Evolutionary conservation across 2,329 filamentous ascomycete genomes (phyloP).

Genomic region (Aureobasidium melanogenum): DNA sequence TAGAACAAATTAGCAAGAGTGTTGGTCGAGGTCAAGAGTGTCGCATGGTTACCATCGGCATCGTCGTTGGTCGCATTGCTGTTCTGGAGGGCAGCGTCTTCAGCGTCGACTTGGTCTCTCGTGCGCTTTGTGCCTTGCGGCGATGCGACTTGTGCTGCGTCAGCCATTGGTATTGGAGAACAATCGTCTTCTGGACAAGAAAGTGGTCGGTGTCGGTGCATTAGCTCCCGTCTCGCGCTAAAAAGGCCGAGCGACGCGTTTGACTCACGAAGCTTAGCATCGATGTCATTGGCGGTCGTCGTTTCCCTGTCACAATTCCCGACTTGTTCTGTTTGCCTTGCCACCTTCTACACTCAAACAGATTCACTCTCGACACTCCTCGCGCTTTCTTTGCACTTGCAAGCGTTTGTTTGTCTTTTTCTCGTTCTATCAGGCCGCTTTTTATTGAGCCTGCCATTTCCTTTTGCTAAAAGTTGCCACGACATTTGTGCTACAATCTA

Average conservation of each 20-base stretch:
- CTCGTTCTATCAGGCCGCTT: conserved; percentile 10
- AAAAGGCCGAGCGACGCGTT: too few relatives aligned
- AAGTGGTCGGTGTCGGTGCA: conserved; percentile 1
- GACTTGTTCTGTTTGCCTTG: not conserved
- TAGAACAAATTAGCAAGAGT: not conserved
- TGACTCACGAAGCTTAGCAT: not conserved
- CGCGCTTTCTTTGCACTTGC: not conserved
- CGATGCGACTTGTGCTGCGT: conserved; percentile 8
- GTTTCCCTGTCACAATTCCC: not conserved
- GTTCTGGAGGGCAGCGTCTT: not conserved
- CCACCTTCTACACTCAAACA: not conserved
- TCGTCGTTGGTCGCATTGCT: conserved; percentile 9
- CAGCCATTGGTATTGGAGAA: not conserved
- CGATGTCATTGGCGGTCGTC: conserved; percentile 8
- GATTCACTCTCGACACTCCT: not conserved
- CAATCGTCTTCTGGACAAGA: not conserved
- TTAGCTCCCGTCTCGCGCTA: too few relatives aligned
- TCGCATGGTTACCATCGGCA: not conserved
- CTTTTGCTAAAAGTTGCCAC: not conserved
- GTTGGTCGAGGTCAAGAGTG: not conserved
- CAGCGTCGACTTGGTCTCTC: conserved; percentile 12
- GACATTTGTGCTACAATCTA: not conserved
- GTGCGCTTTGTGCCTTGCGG: conserved; percentile 15
- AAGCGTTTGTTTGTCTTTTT: conserved; percentile 2
- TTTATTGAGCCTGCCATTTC: conserved; percentile 12